These are phyloP conservation scores for Tulasnella calospora DNA, from an alignment of 768 basidiomycete genomes.

Conservation along the genomic window DNA sequence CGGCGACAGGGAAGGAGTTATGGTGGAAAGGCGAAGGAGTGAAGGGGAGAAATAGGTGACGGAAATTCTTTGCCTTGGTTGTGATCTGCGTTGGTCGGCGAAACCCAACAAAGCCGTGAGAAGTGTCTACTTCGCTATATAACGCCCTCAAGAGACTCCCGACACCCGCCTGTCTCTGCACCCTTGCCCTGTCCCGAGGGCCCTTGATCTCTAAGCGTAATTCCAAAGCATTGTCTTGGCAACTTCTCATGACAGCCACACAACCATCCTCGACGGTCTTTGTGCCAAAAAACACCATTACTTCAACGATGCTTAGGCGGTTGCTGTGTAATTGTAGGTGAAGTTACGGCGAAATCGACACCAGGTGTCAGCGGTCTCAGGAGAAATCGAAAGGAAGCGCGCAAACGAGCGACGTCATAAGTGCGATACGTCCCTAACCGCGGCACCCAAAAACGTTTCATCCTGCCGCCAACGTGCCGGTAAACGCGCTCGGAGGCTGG, in stretches of 20 bases:
- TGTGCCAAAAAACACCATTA: not conserved
- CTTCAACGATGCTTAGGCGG: not conserved
- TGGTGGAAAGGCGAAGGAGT: not conserved
- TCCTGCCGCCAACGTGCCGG: not conserved
- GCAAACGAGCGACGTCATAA: not conserved
- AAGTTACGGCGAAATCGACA: not conserved
- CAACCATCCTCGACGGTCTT: not conserved
- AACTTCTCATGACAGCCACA: not conserved
- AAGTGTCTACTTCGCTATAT: not conserved
- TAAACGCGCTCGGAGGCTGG: not conserved
- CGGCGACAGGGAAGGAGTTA: not conserved
- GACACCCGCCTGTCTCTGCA: not conserved
- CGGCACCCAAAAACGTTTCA: not conserved
- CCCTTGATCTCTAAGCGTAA: not conserved
- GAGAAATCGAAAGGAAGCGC: not conserved
- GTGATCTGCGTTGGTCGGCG: not conserved
- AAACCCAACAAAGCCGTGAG: not conserved
- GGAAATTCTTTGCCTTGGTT: slow-evolving; percentile 6
- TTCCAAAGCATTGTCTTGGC: not conserved
- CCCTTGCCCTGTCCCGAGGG: not conserved
- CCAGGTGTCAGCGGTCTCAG: not conserved
- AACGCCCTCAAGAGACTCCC: not conserved
- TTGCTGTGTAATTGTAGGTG: not conserved
- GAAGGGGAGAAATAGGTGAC: not conserved
- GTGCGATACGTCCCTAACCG: not conserved